A percentile compares a stretch with the other conserved stretches of the same genome.
Evolutionary conservation across 192 early-diverging fungal genomes (phyloP).

Genomic region (Geranomyces variabilis): DNA sequence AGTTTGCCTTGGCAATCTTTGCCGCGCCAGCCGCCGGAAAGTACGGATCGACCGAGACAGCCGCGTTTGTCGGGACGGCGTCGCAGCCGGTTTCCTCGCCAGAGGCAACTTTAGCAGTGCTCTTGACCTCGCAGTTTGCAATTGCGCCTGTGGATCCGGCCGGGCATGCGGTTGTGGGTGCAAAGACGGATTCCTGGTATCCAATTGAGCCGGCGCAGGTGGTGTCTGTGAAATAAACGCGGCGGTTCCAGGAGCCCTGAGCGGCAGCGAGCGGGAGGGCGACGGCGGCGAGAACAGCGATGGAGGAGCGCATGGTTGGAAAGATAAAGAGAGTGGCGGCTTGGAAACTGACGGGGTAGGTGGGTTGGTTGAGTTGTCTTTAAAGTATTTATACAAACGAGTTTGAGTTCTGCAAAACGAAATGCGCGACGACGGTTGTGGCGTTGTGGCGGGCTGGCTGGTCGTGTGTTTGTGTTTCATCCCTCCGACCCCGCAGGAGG

Average conservation of each 20-base stretch:
- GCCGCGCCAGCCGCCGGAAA: conserved; percentile 19
- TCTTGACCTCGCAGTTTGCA: conserved; percentile 28
- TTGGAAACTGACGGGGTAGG: no score
- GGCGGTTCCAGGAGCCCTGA: conserved; percentile 30
- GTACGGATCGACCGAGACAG: conserved; percentile 18
- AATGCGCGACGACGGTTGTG: no score
- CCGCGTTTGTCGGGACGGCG: conserved; percentile 3
- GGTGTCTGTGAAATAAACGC: conserved; percentile 31
- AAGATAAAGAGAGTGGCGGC: no score
- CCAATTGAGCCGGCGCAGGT: conserved; percentile 17
- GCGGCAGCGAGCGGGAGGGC: conserved; percentile 20
- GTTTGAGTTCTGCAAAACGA: no score
- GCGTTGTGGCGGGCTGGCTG: no score
- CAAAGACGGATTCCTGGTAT: conserved; percentile 27
- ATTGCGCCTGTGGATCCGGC: conserved; percentile 5
- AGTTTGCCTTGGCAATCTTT: conserved; percentile 25
- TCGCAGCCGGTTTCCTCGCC: conserved; percentile 32
- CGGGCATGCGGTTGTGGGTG: conserved; percentile 15
- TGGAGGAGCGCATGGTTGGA: conserved; percentile 1
- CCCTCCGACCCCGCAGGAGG: no score
- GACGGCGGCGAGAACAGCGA: not conserved
- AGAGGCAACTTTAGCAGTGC: conserved; percentile 15
- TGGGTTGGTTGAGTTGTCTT: no score
- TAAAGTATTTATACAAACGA: no score
- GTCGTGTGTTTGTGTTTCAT: no score